phyloP scores from a whole-genome alignment of 192 early-diverging fungal genomes.

The Lobosporangium transversale region DNA sequence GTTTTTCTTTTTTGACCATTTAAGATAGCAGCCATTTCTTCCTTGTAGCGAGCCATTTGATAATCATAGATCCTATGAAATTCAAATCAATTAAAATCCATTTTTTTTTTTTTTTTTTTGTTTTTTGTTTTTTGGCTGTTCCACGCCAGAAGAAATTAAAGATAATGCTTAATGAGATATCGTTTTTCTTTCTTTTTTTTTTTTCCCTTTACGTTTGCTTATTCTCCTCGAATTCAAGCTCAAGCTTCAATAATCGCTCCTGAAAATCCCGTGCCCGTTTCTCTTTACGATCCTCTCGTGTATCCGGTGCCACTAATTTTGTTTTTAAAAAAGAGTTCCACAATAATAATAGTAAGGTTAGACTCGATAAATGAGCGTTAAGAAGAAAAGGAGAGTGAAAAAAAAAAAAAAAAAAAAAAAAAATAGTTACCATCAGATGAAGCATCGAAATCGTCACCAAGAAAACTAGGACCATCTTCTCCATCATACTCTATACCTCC shows the following conservation, averaged over 20 bases:
- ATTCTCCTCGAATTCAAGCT: conserved; percentile 67
- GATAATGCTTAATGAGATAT: no score
- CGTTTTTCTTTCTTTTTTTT: conserved; percentile 65
- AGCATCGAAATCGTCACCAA: conserved; percentile 52
- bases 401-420: conserved; percentile 15
- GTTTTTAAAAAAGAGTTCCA: not conserved
- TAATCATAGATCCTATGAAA: conserved; percentile 50
- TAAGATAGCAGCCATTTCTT: conserved; percentile 56
- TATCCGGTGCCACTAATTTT: conserved; percentile 21
- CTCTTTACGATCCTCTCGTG: conserved; percentile 61
- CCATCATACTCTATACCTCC: conserved; percentile 50
- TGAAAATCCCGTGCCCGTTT: conserved; percentile 63
- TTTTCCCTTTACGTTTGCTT: conserved; percentile 70
- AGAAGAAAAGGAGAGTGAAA: no score
- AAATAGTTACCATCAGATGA: conserved; percentile 34
- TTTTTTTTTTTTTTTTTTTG: no score
- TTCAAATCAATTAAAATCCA: not conserved
- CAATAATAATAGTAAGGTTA: no score
- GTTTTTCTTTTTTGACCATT: conserved; percentile 17
- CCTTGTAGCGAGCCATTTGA: conserved; percentile 45
- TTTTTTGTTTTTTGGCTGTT: conserved; percentile 68
- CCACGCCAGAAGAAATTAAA: no score
- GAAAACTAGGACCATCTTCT: conserved; percentile 43
- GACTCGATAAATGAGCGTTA: no score
- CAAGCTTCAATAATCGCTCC: conserved; percentile 65